These are phyloP conservation scores for Aspergillus floridensis DNA, from an alignment of 2,329 filamentous ascomycete species.

Conservation along the genomic window DNA sequence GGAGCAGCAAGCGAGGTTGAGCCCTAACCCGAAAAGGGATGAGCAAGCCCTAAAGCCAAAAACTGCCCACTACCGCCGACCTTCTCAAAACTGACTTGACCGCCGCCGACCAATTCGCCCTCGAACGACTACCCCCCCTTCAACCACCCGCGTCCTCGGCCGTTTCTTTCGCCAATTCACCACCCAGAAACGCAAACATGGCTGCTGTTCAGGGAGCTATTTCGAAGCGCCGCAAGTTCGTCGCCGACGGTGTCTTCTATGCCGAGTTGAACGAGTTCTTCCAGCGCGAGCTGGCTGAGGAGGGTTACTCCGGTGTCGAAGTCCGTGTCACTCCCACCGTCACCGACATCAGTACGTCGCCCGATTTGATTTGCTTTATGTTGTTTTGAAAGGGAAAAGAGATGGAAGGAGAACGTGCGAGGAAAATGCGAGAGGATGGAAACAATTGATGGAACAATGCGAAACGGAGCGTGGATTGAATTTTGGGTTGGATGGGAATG, in stretches of 20 bases:
- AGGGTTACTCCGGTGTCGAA: conserved; percentile 99
- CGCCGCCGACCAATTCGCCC: conserved; percentile 28
- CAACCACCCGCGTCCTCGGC: conserved; percentile 28
- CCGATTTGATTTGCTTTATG: conserved; percentile 19
- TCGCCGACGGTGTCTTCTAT: conserved; percentile 99
- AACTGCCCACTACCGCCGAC: conserved; percentile 42
- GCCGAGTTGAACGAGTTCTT: conserved; percentile 99
- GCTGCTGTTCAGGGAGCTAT: conserved; percentile 52
- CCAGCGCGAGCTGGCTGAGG: conserved; percentile 99
- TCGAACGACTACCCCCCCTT: conserved; percentile 30
- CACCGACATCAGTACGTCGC: conserved; percentile 83
- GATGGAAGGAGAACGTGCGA: conserved; percentile 1
- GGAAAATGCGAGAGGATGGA: conserved; percentile 14
- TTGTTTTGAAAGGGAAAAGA: conserved; percentile 4
- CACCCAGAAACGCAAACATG: conserved; percentile 45
- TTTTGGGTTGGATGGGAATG: not conserved
- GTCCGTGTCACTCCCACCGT: conserved; percentile 99
- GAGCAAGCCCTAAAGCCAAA: conserved; percentile 31
- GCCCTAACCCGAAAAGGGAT: conserved; percentile 39
- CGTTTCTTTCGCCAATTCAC: conserved; percentile 36
- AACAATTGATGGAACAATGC: not conserved
- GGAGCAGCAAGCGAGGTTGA: conserved; percentile 38
- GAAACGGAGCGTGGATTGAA: not conserved
- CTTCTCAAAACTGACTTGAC: conserved; percentile 33
- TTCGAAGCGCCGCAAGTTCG: conserved; percentile 66